Base-by-base conservation (phyloP, 306 rosid species). In the Corylus americana region DNA sequence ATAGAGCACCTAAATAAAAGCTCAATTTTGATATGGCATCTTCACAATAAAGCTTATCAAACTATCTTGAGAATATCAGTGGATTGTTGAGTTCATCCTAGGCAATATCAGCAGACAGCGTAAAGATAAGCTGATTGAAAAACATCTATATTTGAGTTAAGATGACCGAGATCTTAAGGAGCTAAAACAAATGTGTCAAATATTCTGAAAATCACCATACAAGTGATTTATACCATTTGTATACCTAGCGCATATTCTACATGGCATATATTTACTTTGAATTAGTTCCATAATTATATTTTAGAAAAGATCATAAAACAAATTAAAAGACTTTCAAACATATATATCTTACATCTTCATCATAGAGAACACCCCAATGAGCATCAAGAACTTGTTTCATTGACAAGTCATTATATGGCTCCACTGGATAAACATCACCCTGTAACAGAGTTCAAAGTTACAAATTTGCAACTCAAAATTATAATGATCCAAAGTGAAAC, bases 341-440 rank as follows among this genome's bases (percentile, higher is more conserved):
- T 31, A 22, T 20, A 68, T 47, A 75, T 67, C 89, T 71, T 82
- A 89, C 92, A 84, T 86, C 90, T 64, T 86, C 90, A 82, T 86
- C 87, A 42, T 82, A 81, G 68, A 89, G 87, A 80, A 86, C 87
- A 62, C 92, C 92, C 92, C 92, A 89, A 51, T 89, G 88, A 75
- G 92, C 88, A 66, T 89, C 90, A 66, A 89, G 92, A 78, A 89
- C 87, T 84, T 80, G 79, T 76, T 76, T 75, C 73, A 74, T 44
- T 22, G 31, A 37, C 48, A 79, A 80, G 44, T 75, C 81, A 27
- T 86, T 79, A 22, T 80, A 89, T 2, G 88, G 88, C 88, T 86
- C 90, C 79, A 89, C 85, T 0, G 92, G 92, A 77, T 89, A 89
- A 59, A 89, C 90, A 80, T 89, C 92, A 29, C 92, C 92, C 92